Evolutionary conservation across 2,329 filamentous ascomycete species (phyloP), one percentile per base, ranked within the genome.

Genomic region (Monosporascus sp.): DNA sequence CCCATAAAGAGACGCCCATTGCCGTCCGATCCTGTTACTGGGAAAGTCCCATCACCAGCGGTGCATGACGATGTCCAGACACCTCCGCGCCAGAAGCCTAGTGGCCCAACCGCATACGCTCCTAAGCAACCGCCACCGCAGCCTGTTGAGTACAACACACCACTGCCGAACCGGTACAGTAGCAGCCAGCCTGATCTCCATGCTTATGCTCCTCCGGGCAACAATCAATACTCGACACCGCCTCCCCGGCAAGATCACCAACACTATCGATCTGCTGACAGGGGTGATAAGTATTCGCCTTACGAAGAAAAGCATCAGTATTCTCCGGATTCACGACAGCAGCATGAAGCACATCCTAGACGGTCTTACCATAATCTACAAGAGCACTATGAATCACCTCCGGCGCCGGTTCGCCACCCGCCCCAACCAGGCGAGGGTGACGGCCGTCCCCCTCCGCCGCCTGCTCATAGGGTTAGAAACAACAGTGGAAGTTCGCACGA

Each of bases 1-100:
- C 79, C 83, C 46, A 83, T 95, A 46, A 96, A 93, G 75, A 82
- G 93, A 60, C 82, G 93, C 37, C 93, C 93, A 20, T 73, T 97
- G 39, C 92, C 93, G 1, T 85, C 83, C 1, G 89, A 94, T 66
- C 90, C 90, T 15, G 81, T 88, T 55, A 78, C 80, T 50, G 72
- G 80, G 58, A 77, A 82, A 59, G 66, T 75, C 45, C 72, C 79
- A 18, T 59, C 69, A 43, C 62, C 72, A 56, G 54, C 65, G 7
- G 63, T 71, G 45, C 67, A 70, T 20, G 76, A 80, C 43, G 72
- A 74, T 47, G 61, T 70, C 11, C 75, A 76, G 53, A 75, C 75
- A 7, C 75, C 78, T 6, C 70, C 76, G 31, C 74, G 80, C 52
- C 65, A 71, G 11, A 76, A 79, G 45, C 73, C 73, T 7, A 77